Percentiles rank a stretch among this genome's conserved stretches.
phyloP scores from a whole-genome alignment of 148 eudicot genomes.

The Pouteria glomerata region DNA sequence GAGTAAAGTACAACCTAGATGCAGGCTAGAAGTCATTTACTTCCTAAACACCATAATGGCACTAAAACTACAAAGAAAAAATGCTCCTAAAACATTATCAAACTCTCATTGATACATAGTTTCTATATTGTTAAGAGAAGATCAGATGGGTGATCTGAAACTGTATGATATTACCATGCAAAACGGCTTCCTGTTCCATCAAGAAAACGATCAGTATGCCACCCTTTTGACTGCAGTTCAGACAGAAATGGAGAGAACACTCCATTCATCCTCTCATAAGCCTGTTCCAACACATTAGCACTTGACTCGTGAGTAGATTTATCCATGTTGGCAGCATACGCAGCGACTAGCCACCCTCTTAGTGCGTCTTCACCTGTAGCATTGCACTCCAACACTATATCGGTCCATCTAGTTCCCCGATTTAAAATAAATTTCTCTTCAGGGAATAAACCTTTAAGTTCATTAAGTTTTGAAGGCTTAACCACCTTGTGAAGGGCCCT shows the following conservation, averaged over 20 bases:
- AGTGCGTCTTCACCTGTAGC: slow-evolving; percentile 96
- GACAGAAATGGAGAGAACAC: slow-evolving; percentile 58
- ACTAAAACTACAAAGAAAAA: background rate
- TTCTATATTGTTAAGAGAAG: no score
- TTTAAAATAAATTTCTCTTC: slow-evolving; percentile 76
- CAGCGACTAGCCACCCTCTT: slow-evolving; percentile 95
- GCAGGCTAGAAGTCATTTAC: background rate
- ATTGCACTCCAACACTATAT: slow-evolving; percentile 73
- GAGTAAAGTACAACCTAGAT: no score
- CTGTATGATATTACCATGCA: slow-evolving; percentile 24
- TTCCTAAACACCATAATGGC: background rate
- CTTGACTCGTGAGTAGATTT: slow-evolving; percentile 19
- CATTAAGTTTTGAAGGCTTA: slow-evolving; percentile 60
- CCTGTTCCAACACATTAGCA: slow-evolving; percentile 37
- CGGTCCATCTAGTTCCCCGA: slow-evolving; percentile 50
- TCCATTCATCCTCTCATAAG: slow-evolving; percentile 72
- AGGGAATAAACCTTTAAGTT: slow-evolving; percentile 65
- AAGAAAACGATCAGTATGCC: slow-evolving; percentile 98
- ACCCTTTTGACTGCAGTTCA: slow-evolving; percentile 71
- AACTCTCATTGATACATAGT: no score
- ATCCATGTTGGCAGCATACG: slow-evolving; percentile 51
- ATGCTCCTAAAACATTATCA: background rate
- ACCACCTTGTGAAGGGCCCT: slow-evolving; percentile 53
- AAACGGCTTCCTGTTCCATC: slow-evolving; percentile 91
- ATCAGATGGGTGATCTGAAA: slow-evolving; percentile 17